Evolutionary conservation across 192 early-diverging fungal genomes (phyloP), one percentile per base, ranked within the genome.

Genomic region (Backusella luteola): DNA sequence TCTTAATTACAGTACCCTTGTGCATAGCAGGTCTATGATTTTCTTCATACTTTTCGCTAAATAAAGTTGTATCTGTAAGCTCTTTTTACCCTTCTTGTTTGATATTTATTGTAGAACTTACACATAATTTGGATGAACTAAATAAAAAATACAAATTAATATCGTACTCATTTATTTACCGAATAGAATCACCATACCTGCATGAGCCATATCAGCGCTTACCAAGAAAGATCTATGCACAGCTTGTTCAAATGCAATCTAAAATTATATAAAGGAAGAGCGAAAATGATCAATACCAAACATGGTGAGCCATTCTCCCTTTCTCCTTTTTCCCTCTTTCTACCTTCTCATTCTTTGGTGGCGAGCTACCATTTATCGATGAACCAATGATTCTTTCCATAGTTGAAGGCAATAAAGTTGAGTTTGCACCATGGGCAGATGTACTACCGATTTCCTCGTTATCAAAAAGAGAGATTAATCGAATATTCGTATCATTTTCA

Each of bases 401-500:
- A n/a, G 92, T 89, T 26, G 90, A 80, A 70, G 91, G 94, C 29
- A 96, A 84, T 73, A 99, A 83, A 73, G 93, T 93, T 12, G 95
- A 96, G 80, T 94, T 92, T 21, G 98, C 98, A 66, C 98, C 98
- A 76, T 97, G 93, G 6, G 96, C 97, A 34, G 95, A 92, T 11
- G 86, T 89, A 34, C 94, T 96, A 34, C 98, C 98, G 35, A 99
- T 90, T 80, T 99, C 98, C 83, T 99, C 98, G 86, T 99, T 98
- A 83, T 99, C 98, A 80, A 99, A 99, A 52, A 99, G 87, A 14
- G 93, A 86, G 42, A 97, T 87, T 39, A 99, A 84, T 53, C 97
- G 92, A 79, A 98, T 90, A 66, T 92, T 88, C 46, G 89, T 74
- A 70, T 96, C 94, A 39, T 88, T 79, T 63, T 63, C 56, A 63